phyloP scores from a whole-genome alignment of 2,329 filamentous ascomycete genomes.

The Verruconis gallopava region DNA sequence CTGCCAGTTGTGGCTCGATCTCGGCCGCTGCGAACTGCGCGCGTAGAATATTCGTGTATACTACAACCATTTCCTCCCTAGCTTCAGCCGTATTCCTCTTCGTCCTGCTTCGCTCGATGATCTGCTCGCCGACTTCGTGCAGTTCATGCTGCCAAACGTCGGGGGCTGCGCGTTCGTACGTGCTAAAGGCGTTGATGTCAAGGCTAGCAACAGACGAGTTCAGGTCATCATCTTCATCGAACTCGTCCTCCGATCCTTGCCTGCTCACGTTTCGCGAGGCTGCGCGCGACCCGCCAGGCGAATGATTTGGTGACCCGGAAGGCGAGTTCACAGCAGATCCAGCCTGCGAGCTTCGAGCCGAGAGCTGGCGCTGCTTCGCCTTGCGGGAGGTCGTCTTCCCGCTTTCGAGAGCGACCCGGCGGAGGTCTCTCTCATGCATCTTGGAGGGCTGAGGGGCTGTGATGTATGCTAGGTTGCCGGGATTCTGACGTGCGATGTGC shows the following conservation, averaged over 20 bases:
- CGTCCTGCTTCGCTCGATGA: constrained; percentile 67
- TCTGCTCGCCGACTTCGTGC: constrained; percentile 53
- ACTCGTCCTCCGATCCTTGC: constrained; percentile 52
- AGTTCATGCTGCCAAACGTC: constrained; percentile 51
- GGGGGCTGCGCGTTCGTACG: constrained; percentile 31
- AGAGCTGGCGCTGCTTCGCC: constrained; percentile 27
- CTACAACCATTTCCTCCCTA: constrained; percentile 50
- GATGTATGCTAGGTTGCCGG: too few relatives aligned
- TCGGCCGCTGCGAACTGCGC: constrained; percentile 53
- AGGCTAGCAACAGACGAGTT: constrained; percentile 46
- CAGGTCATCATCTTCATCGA: constrained; percentile 45
- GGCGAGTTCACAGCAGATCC: constrained; percentile 43
- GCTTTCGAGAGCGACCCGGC: constrained; percentile 58
- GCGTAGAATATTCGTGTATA: constrained; percentile 53
- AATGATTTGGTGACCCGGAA: constrained; percentile 4
- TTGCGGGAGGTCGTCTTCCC: constrained; percentile 62
- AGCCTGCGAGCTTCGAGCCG: constrained; percentile 21
- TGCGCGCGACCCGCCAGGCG: constrained; percentile 24
- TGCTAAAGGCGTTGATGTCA: constrained; percentile 43
- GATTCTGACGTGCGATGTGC: too few relatives aligned
- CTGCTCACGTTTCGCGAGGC: constrained; percentile 45
- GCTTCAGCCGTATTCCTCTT: constrained; percentile 65
- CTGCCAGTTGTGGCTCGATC: constrained; percentile 44
- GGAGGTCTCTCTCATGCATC: constrained; percentile 18
- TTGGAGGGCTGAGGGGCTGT: background rate